These are phyloP conservation scores for Cladophialophora yegresii DNA, from an alignment of 2,329 filamentous ascomycete species.

Conservation along the genomic window DNA sequence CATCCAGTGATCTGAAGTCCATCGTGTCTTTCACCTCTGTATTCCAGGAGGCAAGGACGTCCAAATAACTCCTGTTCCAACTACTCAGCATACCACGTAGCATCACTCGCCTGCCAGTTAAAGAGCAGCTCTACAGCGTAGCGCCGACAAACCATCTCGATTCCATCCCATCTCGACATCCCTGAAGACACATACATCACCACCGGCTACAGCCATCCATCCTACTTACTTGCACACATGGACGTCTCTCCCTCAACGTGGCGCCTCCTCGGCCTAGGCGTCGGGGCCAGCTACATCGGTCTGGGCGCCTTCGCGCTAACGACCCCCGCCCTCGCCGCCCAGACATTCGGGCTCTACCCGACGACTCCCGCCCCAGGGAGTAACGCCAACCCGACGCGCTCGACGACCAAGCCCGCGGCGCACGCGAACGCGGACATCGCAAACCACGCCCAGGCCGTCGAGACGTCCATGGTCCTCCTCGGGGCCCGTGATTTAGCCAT, in stretches of 20 bases:
- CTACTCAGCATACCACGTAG: too few relatives aligned
- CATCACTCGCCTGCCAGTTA: too few relatives aligned
- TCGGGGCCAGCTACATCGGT: constrained; percentile 26
- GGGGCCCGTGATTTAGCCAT: constrained; percentile 31
- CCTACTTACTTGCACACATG: constrained; percentile 11
- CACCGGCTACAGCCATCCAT: too few relatives aligned
- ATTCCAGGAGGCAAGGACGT: too few relatives aligned
- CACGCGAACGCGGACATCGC: constrained; percentile 14
- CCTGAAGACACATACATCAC: too few relatives aligned
- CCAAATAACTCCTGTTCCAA: too few relatives aligned
- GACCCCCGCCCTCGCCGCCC: constrained; percentile 9
- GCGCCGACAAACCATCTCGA: too few relatives aligned
- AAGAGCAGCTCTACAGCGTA: too few relatives aligned
- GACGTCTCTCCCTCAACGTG: constrained; percentile 26
- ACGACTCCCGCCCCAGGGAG: neutral
- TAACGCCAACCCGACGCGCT: constrained; percentile 7
- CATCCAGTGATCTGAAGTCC: too few relatives aligned
- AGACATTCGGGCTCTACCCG: constrained; percentile 27
- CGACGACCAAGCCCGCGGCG: neutral
- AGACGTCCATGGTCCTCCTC: constrained; percentile 27
- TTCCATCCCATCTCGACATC: too few relatives aligned
- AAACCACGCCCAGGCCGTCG: constrained; percentile 5
- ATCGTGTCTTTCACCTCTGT: too few relatives aligned
- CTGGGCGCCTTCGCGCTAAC: constrained; percentile 24
- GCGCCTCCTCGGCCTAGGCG: constrained; percentile 28